phyloP scores from a whole-genome alignment of 345 rosid genomes.

The Mangifera indica region DNA sequence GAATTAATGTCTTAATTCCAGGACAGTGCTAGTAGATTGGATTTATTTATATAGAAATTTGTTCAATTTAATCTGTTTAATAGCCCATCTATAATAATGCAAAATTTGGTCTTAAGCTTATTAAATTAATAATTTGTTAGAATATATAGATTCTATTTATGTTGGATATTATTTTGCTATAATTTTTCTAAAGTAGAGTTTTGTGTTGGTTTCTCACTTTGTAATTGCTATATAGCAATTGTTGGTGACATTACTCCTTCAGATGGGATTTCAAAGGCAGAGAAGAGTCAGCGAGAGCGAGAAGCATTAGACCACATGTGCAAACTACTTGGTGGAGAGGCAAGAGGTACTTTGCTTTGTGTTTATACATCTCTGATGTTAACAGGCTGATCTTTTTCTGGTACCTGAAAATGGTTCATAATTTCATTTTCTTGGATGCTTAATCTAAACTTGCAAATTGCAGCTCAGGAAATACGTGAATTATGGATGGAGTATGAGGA shows the following conservation, averaged over 20 bases:
- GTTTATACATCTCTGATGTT: not conserved
- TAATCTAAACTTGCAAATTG: conserved; percentile 18
- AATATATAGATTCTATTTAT: not conserved
- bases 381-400: not conserved
- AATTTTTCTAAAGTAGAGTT: not conserved
- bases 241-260: conserved; percentile 94
- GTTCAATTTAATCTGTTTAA: not conserved
- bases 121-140: not conserved
- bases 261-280: conserved; percentile 84
- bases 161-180: not conserved
- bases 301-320: conserved; percentile 95
- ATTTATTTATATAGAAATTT: not conserved
- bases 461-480: conserved; percentile 73
- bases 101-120: not conserved
- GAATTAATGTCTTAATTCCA: not conserved
- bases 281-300: conserved; percentile 75
- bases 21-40: not conserved
- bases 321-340: conserved; percentile 76
- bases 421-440: not conserved
- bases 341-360: conserved; percentile 50
- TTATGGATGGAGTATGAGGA: conserved; percentile 93
- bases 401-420: not conserved
- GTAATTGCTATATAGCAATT: conserved; percentile 58
- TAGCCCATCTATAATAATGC: not conserved
- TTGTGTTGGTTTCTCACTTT: not conserved